A percentile compares a stretch with the other conserved stretches of the same genome.
phyloP scores from a whole-genome alignment of 164 flowering plant genomes.

The Berberis vulgaris region DNA sequence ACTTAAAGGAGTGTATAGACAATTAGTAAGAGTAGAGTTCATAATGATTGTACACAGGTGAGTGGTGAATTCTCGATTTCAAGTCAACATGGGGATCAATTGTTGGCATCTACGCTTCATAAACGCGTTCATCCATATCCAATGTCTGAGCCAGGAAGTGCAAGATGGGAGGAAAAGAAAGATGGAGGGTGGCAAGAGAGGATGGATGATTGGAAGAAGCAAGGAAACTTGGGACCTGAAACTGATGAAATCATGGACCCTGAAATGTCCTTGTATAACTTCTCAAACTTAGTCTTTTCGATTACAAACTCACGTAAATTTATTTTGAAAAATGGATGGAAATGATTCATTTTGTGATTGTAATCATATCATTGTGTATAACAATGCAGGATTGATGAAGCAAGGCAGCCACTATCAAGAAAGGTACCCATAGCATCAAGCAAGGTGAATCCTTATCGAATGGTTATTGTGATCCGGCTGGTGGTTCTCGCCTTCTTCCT shows the following conservation, averaged over 20 bases:
- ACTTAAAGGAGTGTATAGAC: not conserved
- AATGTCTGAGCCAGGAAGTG: constrained; percentile 51
- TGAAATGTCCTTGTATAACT: constrained; percentile 59
- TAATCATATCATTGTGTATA: not conserved
- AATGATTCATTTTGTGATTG: not conserved
- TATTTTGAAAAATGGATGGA: not conserved
- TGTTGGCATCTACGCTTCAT: constrained; percentile 47
- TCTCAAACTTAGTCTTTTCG: not conserved
- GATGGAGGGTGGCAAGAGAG: constrained; percentile 84
- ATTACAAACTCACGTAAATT: not conserved
- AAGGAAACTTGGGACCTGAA: constrained; percentile 67
- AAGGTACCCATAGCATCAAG: constrained; percentile 93
- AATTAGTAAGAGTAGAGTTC: not conserved
- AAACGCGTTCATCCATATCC: constrained; percentile 87
- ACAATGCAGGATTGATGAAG: constrained; percentile 73
- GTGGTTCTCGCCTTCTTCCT: constrained; percentile 70
- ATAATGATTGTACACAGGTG: constrained; percentile 35
- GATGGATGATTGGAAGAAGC: constrained; percentile 95
- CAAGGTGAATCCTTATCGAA: constrained; percentile 87
- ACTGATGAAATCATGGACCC: constrained; percentile 39
- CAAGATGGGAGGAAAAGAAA: constrained; percentile 81
- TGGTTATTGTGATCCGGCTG: constrained; percentile 78
- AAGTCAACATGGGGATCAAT: constrained; percentile 47
- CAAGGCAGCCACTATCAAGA: constrained; percentile 90
- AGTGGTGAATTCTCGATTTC: constrained; percentile 79